Base-by-base conservation (phyloP, 352 stramenopile species). In the Phytophthora vignae region DNA sequence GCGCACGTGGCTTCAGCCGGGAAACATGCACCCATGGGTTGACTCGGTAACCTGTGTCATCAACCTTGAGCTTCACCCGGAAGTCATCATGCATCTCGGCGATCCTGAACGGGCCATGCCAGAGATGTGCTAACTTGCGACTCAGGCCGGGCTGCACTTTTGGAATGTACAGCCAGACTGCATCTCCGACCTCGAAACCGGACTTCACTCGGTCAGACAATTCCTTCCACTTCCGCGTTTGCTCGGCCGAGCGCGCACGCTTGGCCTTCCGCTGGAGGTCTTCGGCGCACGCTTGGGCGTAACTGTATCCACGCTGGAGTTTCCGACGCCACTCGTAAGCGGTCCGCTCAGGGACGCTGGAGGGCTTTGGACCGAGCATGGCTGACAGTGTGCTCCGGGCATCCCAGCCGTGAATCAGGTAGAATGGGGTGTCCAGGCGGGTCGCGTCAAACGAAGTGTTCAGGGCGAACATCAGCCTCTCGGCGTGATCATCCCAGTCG, bases 401-500 rank as follows among this genome's bases (percentile, higher is more conserved):
- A 7, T 76, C 67, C 72, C 67, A 76, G 0, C 38, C 59, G 15
- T 73, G 62, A 0, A 75, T 31, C 14, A 78, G 33, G 15, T 60
- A 75, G 29, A 74, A 73, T 0, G 72, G 46, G 0, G 62, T 79
- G 9, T 46, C 49, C 0, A 61, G n/a, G 9, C 65, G 6, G 0
- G 66, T 75, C 1, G 36, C 17, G 15, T 75, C 67, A 15, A 61
- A 73, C 0, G 61, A 73, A 1, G 58, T 69, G 19, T 60, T 77
- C 15, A 75, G 3, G 0, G 68, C 58, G 33, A 72, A 75, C 69
- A 73, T 75, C 15, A 83, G 36, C 2, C 49, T 52, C 10, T 76
- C 60, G 0, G 64, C 69, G 0, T 78, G 17, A 0, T 75, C 64
- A 1, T 85, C 75, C 64, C 78, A 85, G 31, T 80, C 78, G 10